phyloP scores from a whole-genome alignment of 129 eudicot genomes.

The Centella asiatica region DNA sequence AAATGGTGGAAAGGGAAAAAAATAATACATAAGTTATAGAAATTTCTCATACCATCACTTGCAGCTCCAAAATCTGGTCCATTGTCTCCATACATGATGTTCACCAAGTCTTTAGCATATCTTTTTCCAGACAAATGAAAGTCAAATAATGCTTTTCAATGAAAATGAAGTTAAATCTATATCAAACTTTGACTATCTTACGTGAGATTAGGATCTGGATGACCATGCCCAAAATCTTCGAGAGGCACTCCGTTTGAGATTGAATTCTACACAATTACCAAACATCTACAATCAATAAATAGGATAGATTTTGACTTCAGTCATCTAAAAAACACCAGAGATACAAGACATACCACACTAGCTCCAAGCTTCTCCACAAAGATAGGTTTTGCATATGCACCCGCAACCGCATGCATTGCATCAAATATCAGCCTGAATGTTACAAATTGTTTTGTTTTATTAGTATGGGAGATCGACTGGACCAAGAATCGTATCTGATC shows the following conservation, averaged over 20 bases:
- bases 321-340: background rate
- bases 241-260: constrained; percentile 89
- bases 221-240: constrained; percentile 99
- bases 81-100: constrained; percentile 71
- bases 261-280: constrained; percentile 51
- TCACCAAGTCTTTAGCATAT: constrained; percentile 90
- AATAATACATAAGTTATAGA: no score
- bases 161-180: background rate
- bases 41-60: constrained; percentile 68
- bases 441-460: background rate
- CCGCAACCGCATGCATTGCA: constrained; percentile 99
- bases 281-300: constrained; percentile 10
- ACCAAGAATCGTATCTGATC: no score
- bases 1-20: background rate
- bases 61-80: constrained; percentile 99
- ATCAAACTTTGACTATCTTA: constrained; percentile 29
- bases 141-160: constrained; percentile 7
- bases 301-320: background rate
- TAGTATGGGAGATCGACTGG: no score
- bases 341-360: constrained; percentile 39
- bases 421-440: constrained; percentile 81
- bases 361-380: constrained; percentile 99
- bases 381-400: constrained; percentile 98
- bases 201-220: constrained; percentile 99
- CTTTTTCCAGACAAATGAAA: constrained; percentile 33